phyloP scores from a whole-genome alignment of 768 basidiomycete species.

The Ramaria rubella region DNA sequence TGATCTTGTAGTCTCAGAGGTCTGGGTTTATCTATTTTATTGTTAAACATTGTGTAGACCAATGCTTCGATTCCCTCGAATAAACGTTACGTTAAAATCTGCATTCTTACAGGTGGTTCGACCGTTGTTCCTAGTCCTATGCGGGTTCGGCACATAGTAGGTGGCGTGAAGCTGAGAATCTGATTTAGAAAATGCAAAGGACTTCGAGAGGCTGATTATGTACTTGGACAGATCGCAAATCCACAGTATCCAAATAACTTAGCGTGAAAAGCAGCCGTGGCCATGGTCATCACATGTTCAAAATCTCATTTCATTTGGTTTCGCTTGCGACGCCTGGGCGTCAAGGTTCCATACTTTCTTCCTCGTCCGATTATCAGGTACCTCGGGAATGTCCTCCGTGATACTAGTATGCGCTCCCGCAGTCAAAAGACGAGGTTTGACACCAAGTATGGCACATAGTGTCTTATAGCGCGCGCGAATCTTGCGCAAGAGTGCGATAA shows the following conservation, averaged over 20 bases:
- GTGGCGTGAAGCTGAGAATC: too few relatives aligned
- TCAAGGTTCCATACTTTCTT: slow-evolving; percentile 6
- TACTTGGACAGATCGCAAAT: background rate
- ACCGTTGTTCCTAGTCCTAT: too few relatives aligned
- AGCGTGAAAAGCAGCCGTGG: background rate
- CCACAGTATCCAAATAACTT: too few relatives aligned
- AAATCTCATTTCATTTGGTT: background rate
- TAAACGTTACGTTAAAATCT: too few relatives aligned
- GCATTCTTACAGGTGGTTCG: too few relatives aligned
- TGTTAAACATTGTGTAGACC: background rate
- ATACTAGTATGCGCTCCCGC: background rate
- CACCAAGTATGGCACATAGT: slow-evolving; percentile 76
- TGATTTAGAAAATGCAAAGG: too few relatives aligned
- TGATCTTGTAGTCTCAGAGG: background rate
- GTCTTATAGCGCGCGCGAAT: slow-evolving; percentile 85
- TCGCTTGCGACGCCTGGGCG: background rate
- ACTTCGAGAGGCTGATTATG: too few relatives aligned
- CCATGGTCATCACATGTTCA: background rate
- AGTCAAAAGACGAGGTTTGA: slow-evolving; percentile 41
- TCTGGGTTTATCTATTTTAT: background rate
- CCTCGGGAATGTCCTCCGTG: background rate
- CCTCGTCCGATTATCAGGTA: background rate
- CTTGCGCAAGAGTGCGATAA: slow-evolving; percentile 69
- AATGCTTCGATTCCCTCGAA: too few relatives aligned
- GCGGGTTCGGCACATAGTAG: too few relatives aligned